Conservation (phyloP, 768 basidiomycete species). For the Zangia roseola region DNA sequence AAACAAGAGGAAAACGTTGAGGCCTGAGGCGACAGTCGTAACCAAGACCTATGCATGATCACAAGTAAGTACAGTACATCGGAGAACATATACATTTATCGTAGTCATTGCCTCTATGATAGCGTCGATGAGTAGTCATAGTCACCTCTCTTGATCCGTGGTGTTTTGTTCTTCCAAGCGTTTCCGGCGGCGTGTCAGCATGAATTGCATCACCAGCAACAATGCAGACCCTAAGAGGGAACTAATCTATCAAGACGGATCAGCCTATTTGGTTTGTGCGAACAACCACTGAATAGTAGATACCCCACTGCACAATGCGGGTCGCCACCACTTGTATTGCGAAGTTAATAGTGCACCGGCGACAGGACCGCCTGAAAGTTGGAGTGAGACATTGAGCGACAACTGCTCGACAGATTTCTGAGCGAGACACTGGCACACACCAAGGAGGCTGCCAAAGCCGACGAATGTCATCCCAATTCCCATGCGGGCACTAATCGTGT, state of each 20-base stretch:
- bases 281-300: not conserved
- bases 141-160: too few relatives aligned
- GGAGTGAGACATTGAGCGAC: not conserved
- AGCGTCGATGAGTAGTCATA: too few relatives aligned
- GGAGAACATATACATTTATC: too few relatives aligned
- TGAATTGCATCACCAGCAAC: not conserved
- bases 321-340: constrained; percentile 54
- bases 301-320: constrained; percentile 50
- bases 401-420: too few relatives aligned
- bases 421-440: constrained; percentile 12
- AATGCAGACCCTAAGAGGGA: not conserved
- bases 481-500: constrained; percentile 26
- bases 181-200: not conserved
- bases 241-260: not conserved
- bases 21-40: too few relatives aligned
- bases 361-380: constrained; percentile 47
- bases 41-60: too few relatives aligned
- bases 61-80: too few relatives aligned
- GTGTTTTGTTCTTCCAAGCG: too few relatives aligned
- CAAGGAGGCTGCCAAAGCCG: constrained; percentile 21
- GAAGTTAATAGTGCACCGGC: constrained; percentile 55
- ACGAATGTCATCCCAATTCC: constrained; percentile 13
- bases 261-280: not conserved
- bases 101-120: too few relatives aligned
- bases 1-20: too few relatives aligned